A percentile compares a stretch with the other conserved stretches of the same genome.
These are phyloP conservation scores for Sutorius eximius DNA, from an alignment of 1,284 basidiomycete genomes.

Conservation along the genomic window DNA sequence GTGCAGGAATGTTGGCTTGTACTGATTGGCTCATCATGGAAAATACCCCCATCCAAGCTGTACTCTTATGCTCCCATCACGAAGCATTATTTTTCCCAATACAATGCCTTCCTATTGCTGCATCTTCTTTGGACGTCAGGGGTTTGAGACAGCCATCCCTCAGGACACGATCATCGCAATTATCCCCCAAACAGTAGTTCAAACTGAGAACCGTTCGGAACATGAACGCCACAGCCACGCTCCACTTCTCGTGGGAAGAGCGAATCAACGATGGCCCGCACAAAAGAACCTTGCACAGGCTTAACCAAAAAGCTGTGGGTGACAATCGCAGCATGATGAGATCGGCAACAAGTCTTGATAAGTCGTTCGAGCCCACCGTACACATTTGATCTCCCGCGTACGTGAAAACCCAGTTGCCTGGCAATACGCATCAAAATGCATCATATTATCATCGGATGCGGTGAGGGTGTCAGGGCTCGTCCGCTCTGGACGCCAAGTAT, in stretches of 20 bases:
- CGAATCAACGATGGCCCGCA: neutral
- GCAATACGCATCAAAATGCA: conserved; percentile 26
- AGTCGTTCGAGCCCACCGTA: neutral
- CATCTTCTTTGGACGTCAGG: neutral
- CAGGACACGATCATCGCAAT: neutral
- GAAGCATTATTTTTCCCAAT: neutral
- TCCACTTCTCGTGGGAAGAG: conserved; percentile 21
- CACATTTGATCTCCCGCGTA: conserved; percentile 12
- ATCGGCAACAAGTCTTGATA: conserved; percentile 7
- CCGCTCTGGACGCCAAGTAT: conserved; percentile 2
- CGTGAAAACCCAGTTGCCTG: conserved; percentile 24
- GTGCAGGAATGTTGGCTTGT: conserved; percentile 26
- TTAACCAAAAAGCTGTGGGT: conserved; percentile 13
- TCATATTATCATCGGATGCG: conserved; percentile 4
- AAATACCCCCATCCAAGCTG: conserved; percentile 26
- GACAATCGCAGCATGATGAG: conserved; percentile 7
- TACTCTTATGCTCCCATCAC: conserved; percentile 14
- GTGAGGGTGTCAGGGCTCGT: conserved; percentile 5
- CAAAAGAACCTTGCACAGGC: conserved; percentile 11
- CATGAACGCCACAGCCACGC: conserved; percentile 18
- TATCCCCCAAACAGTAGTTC: conserved; percentile 2
- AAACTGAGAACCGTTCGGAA: conserved; percentile 1
- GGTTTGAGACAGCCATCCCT: conserved; percentile 5
- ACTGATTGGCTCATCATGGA: conserved; percentile 23
- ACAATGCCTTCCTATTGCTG: no score